A percentile compares a stretch with the other conserved stretches of the same genome.
phyloP scores from a whole-genome alignment of 208 protist genomes.

The Trypanosoma avium region DNA sequence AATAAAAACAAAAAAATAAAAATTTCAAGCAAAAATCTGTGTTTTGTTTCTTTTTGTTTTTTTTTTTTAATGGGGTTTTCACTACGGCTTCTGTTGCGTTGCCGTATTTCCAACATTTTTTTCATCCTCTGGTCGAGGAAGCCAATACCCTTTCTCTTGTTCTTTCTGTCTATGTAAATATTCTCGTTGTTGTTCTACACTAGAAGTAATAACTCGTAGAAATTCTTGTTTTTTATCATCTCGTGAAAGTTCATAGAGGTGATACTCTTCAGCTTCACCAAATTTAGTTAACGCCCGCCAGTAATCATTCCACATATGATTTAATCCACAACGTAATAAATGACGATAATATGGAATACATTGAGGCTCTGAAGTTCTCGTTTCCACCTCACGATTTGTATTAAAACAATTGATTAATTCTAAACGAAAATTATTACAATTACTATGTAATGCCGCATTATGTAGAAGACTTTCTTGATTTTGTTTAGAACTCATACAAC shows the following conservation, averaged over 20 bases:
- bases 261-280: conserved; percentile 71
- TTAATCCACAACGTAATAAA: conserved; percentile 79
- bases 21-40: no score
- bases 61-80: no score
- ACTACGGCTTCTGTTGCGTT: no score
- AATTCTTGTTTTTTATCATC: conserved; percentile 82
- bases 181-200: conserved; percentile 36
- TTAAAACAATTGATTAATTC: conserved; percentile 59
- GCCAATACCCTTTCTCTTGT: conserved; percentile 27
- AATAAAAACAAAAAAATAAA: no score
- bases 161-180: conserved; percentile 23
- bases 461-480: conserved; percentile 73
- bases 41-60: no score
- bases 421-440: conserved; percentile 40
- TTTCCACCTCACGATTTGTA: conserved; percentile 46
- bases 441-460: conserved; percentile 48
- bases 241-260: conserved; percentile 73
- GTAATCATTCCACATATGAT: conserved; percentile 84
- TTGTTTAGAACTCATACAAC: conserved; percentile 56
- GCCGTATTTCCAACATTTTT: background rate
- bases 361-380: conserved; percentile 52
- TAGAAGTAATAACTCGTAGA: conserved; percentile 52
- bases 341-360: conserved; percentile 54
- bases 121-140: conserved; percentile 11
- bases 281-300: conserved; percentile 76